Conservation (phyloP, 495 filamentous ascomycete genomes). For the Penicillium lividum region DNA sequence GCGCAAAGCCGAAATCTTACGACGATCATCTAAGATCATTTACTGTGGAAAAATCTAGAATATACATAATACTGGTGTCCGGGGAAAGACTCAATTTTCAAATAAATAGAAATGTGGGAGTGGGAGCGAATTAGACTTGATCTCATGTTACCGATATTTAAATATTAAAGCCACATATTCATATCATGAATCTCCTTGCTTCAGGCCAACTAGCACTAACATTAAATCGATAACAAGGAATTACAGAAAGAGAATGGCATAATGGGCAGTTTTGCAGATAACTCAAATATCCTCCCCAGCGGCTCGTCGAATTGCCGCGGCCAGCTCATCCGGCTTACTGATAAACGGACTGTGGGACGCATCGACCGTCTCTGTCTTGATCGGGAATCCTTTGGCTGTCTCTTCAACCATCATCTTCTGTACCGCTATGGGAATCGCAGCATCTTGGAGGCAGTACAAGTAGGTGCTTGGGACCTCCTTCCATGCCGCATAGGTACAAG, state of each 20-base stretch:
- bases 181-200: too few species aligned
- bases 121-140: too few species aligned
- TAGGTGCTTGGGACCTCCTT: constrained; percentile 49
- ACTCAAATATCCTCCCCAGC: neutral
- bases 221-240: neutral
- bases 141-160: too few species aligned
- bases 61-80: too few species aligned
- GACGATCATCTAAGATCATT: constrained; percentile 23
- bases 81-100: too few species aligned
- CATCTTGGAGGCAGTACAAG: constrained; percentile 48
- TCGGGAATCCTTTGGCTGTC: constrained; percentile 10
- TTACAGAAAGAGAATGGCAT: neutral
- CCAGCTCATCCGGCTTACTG: constrained; percentile 25
- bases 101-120: too few species aligned
- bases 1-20: constrained; percentile 20
- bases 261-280: neutral
- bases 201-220: too few species aligned
- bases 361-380: constrained; percentile 25
- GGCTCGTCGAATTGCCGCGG: constrained; percentile 16
- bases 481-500: constrained; percentile 45
- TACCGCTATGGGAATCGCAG: constrained; percentile 30
- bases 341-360: constrained; percentile 37
- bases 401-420: constrained; percentile 40
- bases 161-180: too few species aligned
- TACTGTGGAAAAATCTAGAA: too few species aligned